Base-by-base conservation (phyloP, 2,329 filamentous ascomycete genomes). In the Periconia sp. region DNA sequence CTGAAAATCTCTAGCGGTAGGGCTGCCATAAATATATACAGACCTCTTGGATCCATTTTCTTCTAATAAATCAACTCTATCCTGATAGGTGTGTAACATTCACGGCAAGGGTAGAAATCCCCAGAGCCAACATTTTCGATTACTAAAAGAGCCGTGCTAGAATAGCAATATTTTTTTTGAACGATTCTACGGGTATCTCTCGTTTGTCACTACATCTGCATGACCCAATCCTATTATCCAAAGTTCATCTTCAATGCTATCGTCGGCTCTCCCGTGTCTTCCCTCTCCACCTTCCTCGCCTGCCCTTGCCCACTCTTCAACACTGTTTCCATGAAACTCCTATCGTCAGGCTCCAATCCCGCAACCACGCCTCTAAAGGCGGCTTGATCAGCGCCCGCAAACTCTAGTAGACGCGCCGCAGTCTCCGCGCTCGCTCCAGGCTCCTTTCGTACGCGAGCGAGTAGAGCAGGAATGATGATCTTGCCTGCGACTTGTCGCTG, bases 211-310 rank as follows among this genome's bases (percentile, higher is more conserved):
- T n/a, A n/a, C n/a, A n/a, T n/a, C n/a, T n/a, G n/a, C n/a, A n/a
- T n/a, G n/a, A n/a, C n/a, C 32, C 18, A 9, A 37, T 6, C 19
- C 23, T 31, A 38, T 8, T 36, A 32, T 13, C 55, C 54, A 79
- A 99, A 97, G 69, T 96, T 80, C 88, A 97, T 95, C 79, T 95
- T 94, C 64, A 99, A 72, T 40, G 90, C 90, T 78, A 99, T 99
- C 51, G 78, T 94, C 10, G 94, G 94, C 69, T 78, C 75, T 30
- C 70, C 74, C 35, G 75, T 73, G 34, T 74, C 73, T 36, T 83
- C 83, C 19, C 75, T 81, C 39, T 74, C 80, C 44, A 76, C 73
- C 45, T 73, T 76, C 36, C 30, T 71, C 59, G 46, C 64, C 62
- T 65, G 55, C 60, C 56, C 59, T 67, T 81, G 74, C 37, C 85